Conservation (phyloP, 805 yeast species). For the Metschnikowia anglica region DNA sequence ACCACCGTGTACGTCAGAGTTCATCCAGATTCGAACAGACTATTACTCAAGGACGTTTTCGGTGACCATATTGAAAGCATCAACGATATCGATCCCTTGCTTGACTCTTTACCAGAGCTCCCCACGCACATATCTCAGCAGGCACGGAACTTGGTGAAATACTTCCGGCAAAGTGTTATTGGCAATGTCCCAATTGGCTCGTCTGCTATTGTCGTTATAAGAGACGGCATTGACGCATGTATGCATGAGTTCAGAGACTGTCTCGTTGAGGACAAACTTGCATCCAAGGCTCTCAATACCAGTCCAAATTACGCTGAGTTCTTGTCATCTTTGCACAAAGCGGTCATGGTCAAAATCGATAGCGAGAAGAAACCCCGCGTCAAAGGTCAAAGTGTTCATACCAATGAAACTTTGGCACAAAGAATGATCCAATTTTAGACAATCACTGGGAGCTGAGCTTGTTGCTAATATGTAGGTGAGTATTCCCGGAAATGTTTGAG, state of each 20-base stretch:
- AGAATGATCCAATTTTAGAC: slow-evolving; percentile 36
- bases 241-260: slow-evolving; percentile 52
- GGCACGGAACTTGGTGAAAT: slow-evolving; percentile 60
- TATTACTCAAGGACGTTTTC: slow-evolving; percentile 70
- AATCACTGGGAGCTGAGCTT: not conserved
- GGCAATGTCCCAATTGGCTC: slow-evolving; percentile 30
- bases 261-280: slow-evolving; percentile 65
- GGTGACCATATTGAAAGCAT: slow-evolving; percentile 51
- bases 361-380: slow-evolving; percentile 36
- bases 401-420: slow-evolving; percentile 36
- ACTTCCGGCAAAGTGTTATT: slow-evolving; percentile 41
- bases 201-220: slow-evolving; percentile 55
- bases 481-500: no score
- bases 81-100: slow-evolving; percentile 46
- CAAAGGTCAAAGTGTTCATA: slow-evolving; percentile 18
- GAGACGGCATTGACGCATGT: slow-evolving; percentile 64
- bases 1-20: slow-evolving; percentile 59
- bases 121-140: slow-evolving; percentile 69
- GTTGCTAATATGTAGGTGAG: not conserved
- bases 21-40: slow-evolving; percentile 64
- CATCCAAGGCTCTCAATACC: slow-evolving; percentile 18
- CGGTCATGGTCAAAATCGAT: slow-evolving; percentile 52
- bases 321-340: slow-evolving; percentile 64
- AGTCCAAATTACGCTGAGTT: slow-evolving; percentile 65
- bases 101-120: slow-evolving; percentile 65